Evolutionary conservation across 805 yeast genomes (phyloP).

Genomic region (Barnettozyma salicaria): DNA sequence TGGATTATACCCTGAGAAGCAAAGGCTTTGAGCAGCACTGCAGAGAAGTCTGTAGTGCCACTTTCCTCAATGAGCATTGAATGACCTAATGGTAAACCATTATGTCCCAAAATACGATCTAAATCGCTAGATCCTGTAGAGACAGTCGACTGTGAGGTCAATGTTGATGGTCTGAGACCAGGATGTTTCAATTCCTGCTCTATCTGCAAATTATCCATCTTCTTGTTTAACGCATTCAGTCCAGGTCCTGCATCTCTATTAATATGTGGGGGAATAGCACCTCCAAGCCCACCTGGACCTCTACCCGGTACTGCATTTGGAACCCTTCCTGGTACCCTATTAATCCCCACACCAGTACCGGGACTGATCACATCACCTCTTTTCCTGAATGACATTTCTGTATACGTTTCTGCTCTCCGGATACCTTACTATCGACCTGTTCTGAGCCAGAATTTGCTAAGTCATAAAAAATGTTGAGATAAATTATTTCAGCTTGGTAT

Average conservation of each 20-base stretch:
- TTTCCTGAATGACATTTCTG: conserved; percentile 52
- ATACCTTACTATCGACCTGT: too few species aligned
- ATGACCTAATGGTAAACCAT: conserved; percentile 78
- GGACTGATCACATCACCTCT: conserved; percentile 43
- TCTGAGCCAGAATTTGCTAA: too few species aligned
- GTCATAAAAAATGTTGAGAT: too few species aligned
- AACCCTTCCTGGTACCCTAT: conserved; percentile 19
- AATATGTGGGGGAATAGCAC: too few species aligned
- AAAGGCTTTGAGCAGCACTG: conserved; percentile 61
- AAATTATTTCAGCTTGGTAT: too few species aligned
- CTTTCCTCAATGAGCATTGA: conserved; percentile 71
- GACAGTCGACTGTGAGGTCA: conserved; percentile 66
- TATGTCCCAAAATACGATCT: conserved; percentile 70
- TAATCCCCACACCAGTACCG: conserved; percentile 5
- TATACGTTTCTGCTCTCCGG: too few species aligned
- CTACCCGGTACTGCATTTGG: conserved; percentile 8
- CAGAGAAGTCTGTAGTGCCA: conserved; percentile 83
- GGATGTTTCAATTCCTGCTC: conserved; percentile 30
- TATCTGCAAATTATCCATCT: conserved; percentile 8
- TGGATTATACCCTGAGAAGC: conserved; percentile 75
- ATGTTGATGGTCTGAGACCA: conserved; percentile 65
- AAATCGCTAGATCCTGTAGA: conserved; percentile 78
- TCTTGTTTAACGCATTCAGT: conserved; percentile 3
- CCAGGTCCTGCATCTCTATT: conserved; percentile 1
- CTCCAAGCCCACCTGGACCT: conserved; percentile 11